phyloP scores from a whole-genome alignment of 31 red algal genomes.

The Odonthalia washingtoniensis region DNA sequence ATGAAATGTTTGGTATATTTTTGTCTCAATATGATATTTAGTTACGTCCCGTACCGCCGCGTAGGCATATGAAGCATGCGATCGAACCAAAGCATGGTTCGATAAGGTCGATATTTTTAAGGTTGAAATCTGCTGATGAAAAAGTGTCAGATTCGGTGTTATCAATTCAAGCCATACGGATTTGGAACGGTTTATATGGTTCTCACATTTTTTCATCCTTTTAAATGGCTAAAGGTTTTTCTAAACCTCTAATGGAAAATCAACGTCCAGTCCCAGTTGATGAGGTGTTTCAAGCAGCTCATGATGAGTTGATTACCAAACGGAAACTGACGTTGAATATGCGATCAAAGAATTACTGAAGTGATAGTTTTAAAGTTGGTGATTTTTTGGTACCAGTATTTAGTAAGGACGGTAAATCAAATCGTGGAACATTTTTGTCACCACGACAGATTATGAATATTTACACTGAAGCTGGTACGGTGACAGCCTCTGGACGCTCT shows the following conservation, averaged over 20 bases:
- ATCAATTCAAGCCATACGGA: neutral
- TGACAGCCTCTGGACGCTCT: neutral
- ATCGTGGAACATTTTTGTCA: conserved; percentile 4
- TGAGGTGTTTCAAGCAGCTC: neutral
- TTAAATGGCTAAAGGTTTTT: conserved; percentile 18
- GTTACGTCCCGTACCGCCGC: neutral
- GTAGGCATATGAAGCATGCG: conserved; percentile 22
- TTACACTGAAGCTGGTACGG: neutral
- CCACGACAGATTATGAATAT: neutral
- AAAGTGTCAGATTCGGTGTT: neutral
- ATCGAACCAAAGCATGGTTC: conserved; percentile 20
- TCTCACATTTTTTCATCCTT: neutral
- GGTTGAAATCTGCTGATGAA: neutral
- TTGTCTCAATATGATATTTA: neutral
- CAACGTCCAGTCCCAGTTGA: neutral
- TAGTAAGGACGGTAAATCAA: neutral
- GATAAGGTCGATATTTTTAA: conserved; percentile 16
- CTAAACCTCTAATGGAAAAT: neutral
- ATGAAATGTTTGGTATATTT: neutral
- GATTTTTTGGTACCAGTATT: conserved; percentile 32
- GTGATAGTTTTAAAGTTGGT: neutral
- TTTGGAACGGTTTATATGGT: conserved; percentile 29
- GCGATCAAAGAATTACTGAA: neutral
- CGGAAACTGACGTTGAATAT: conserved; percentile 21
- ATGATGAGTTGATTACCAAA: neutral